Conservation (phyloP, 164 flowering plant species). For the Aristolochia californica region DNA sequence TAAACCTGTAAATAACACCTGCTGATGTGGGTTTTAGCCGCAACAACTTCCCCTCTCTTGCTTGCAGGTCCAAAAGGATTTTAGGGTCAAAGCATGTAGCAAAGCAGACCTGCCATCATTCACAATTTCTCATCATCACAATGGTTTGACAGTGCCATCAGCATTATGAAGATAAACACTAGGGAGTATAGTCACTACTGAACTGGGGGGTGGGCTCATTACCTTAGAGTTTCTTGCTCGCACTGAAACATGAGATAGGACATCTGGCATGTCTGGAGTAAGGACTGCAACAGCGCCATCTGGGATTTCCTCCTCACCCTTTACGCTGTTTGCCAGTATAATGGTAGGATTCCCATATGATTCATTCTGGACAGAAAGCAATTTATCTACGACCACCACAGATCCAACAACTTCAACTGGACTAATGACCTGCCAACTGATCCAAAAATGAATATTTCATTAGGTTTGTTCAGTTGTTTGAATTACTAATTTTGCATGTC, state of each 20-base stretch:
- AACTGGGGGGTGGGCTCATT: neutral
- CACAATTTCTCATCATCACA: neutral
- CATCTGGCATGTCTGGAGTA: constrained; percentile 99
- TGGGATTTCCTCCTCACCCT: constrained; percentile 98
- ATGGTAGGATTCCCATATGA: constrained; percentile 69
- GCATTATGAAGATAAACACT: too few relatives aligned
- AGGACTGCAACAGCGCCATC: constrained; percentile 93
- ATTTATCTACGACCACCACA: constrained; percentile 75
- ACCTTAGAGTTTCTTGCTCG: constrained; percentile 98
- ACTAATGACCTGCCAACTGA: constrained; percentile 99
- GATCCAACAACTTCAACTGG: constrained; percentile 86
- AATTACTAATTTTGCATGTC: too few relatives aligned
- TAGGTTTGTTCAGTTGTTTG: too few relatives aligned
- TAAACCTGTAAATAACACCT: constrained; percentile 73
- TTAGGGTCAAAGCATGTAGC: constrained; percentile 88
- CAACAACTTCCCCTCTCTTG: constrained; percentile 62
- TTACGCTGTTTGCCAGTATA: constrained; percentile 78
- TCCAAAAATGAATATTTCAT: constrained; percentile 6
- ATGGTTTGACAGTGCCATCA: too few relatives aligned
- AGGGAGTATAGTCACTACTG: neutral
- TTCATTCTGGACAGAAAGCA: constrained; percentile 84
- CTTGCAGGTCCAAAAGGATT: constrained; percentile 57
- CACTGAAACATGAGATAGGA: constrained; percentile 96
- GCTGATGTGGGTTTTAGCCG: constrained; percentile 67
- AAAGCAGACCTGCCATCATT: constrained; percentile 65